Evolutionary conservation across 495 filamentous ascomycete species (phyloP).

Genomic region (Extremus antarcticus): DNA sequence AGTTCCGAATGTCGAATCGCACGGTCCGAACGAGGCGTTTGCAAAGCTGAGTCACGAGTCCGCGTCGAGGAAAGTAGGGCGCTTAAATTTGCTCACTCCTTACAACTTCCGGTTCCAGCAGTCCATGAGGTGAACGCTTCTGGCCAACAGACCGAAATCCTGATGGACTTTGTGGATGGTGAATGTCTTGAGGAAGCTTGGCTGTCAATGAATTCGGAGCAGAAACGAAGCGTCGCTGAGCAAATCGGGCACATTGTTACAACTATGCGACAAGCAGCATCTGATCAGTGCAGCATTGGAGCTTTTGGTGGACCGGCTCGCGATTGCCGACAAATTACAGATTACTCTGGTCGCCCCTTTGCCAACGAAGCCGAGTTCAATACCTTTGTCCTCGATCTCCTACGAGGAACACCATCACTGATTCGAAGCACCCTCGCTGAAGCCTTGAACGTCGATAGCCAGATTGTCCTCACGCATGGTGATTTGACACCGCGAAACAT

Average conservation of each 20-base stretch:
- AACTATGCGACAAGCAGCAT: background rate
- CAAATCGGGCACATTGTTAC: background rate
- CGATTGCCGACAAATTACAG: background rate
- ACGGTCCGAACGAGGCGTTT: no score
- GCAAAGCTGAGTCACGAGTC: no score
- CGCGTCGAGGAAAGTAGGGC: no score
- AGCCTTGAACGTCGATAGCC: background rate
- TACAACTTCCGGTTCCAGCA: no score
- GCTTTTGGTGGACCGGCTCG: background rate
- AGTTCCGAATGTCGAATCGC: no score
- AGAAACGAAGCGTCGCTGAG: background rate
- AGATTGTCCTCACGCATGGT: constrained; percentile 16
- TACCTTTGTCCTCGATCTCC: background rate
- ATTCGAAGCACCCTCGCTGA: background rate
- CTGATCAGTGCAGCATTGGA: background rate
- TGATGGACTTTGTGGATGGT: background rate
- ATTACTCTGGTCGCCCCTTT: background rate
- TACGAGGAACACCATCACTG: background rate
- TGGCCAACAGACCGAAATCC: no score
- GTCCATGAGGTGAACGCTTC: no score
- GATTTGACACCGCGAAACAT: constrained; percentile 16
- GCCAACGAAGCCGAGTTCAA: background rate
- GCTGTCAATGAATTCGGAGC: background rate
- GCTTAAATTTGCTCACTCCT: no score
- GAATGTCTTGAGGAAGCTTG: background rate